Conservation (phyloP, 768 basidiomycete species). For the Serpula lacrymans region DNA sequence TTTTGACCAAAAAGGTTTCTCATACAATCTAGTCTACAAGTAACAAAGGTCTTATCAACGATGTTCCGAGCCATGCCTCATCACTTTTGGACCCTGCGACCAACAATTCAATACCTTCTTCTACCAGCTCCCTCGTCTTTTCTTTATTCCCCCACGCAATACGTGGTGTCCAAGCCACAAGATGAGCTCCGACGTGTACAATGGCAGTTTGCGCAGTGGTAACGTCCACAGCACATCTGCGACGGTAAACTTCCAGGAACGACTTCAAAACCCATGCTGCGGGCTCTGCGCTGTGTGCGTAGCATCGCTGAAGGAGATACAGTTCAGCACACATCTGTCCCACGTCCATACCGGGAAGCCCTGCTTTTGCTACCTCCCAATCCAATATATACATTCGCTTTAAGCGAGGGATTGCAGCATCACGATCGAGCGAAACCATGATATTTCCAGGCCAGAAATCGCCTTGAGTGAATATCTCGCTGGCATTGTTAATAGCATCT, state of each 20-base stretch:
- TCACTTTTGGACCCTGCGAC: constrained; percentile 29
- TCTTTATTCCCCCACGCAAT: constrained; percentile 48
- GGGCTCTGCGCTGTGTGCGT: constrained; percentile 35
- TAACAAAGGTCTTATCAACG: constrained; percentile 27
- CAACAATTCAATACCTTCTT: constrained; percentile 46
- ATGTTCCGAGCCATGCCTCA: constrained; percentile 20
- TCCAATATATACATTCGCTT: constrained; percentile 51
- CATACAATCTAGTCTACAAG: no score
- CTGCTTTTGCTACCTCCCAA: constrained; percentile 62
- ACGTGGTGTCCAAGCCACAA: constrained; percentile 48
- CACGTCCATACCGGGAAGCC: constrained; percentile 55
- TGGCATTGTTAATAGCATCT: constrained; percentile 25
- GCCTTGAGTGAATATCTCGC: constrained; percentile 39
- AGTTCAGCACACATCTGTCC: constrained; percentile 67
- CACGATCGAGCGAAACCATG: constrained; percentile 37
- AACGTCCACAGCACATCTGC: constrained; percentile 16
- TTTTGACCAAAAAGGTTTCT: no score
- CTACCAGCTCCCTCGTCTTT: constrained; percentile 44
- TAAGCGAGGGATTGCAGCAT: constrained; percentile 21
- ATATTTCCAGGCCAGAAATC: constrained; percentile 77
- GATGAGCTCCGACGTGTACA: constrained; percentile 53
- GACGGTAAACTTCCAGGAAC: constrained; percentile 47
- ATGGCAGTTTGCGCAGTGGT: constrained; percentile 34
- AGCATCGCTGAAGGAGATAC: constrained; percentile 45
- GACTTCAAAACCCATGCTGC: constrained; percentile 35